A percentile compares a stretch with the other conserved stretches of the same genome.
Conservation (phyloP, 202 grass and related monocot genomes). For the Saccharum hybrid region DNA sequence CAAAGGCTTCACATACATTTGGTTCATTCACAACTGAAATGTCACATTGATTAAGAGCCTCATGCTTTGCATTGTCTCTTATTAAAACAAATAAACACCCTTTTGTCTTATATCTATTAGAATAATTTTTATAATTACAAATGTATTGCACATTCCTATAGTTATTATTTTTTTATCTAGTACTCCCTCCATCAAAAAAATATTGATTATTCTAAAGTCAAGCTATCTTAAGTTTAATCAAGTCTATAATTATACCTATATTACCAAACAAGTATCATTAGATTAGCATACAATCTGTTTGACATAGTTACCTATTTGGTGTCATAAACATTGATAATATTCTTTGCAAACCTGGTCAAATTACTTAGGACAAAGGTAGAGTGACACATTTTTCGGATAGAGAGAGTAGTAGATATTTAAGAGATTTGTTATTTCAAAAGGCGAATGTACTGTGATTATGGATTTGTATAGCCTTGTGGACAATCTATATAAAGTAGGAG, state of each 20-base stretch:
- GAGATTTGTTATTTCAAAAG: neutral
- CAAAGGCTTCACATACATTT: neutral
- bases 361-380: no score
- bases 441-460: neutral
- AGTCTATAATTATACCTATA: no score
- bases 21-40: neutral
- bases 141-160: neutral
- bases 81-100: neutral
- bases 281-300: no score
- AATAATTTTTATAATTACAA: neutral
- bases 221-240: no score
- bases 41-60: neutral
- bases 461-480: neutral
- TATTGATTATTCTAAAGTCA: neutral
- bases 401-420: neutral
- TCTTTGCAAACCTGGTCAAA: no score
- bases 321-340: no score
- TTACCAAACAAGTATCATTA: no score
- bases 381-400: neutral
- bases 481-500: neutral
- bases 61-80: neutral
- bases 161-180: neutral
- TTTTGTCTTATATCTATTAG: neutral
- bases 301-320: no score
- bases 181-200: neutral